phyloP scores from a whole-genome alignment of 768 basidiomycete species.

The Leccinum subtestaceum region DNA sequence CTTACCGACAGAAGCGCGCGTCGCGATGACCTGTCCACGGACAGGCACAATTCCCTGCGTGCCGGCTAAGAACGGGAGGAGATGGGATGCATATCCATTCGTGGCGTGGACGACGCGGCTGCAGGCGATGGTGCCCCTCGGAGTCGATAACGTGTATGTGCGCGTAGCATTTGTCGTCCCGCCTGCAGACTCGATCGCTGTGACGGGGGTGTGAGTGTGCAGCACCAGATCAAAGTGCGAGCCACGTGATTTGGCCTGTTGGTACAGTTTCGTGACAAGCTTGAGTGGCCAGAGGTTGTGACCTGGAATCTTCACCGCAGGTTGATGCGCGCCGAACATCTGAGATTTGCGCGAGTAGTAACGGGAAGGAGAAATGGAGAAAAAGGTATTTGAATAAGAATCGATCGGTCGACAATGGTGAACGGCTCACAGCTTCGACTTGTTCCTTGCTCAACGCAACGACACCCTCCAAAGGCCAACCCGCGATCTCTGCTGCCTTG shows the following conservation, averaged over 20 bases:
- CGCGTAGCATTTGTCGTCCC: background rate
- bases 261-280: conserved; percentile 66
- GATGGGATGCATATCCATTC: conserved; percentile 76
- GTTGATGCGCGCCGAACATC: conserved; percentile 41
- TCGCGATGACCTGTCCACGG: conserved; percentile 63
- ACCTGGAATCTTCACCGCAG: conserved; percentile 50
- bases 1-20: conserved; percentile 39
- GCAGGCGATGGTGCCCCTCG: conserved; percentile 61
- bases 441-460: conserved; percentile 48
- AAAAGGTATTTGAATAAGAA: background rate
- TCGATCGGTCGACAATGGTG: background rate
- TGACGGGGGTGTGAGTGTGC: conserved; percentile 75
- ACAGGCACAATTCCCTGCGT: conserved; percentile 59
- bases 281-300: conserved; percentile 81
- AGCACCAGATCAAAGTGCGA: conserved; percentile 45
- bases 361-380: background rate
- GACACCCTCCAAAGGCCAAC: conserved; percentile 43
- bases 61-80: conserved; percentile 67
- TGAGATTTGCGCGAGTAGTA: background rate
- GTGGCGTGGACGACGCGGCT: conserved; percentile 79
- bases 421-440: conserved; percentile 42
- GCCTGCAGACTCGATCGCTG: conserved; percentile 32
- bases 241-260: conserved; percentile 34
- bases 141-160: conserved; percentile 39
- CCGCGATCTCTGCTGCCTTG: conserved; percentile 51